Conservation (phyloP, 2,329 filamentous ascomycete genomes). For the Metarhizium robertsii region DNA sequence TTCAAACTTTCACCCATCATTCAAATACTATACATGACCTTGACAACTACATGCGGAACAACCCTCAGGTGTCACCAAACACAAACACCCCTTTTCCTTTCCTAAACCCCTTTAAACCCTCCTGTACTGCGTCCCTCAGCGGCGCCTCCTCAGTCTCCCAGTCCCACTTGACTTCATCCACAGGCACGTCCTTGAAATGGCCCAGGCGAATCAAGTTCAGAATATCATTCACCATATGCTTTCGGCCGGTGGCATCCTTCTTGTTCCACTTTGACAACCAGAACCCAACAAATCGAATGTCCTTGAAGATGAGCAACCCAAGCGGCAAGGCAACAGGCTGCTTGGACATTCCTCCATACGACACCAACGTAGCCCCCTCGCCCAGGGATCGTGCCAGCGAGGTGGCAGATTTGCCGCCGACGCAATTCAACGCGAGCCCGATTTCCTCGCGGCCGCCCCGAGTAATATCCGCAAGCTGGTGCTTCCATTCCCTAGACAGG, state of each 20-base stretch:
- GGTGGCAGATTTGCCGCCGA: slow-evolving; percentile 78
- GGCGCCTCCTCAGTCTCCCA: slow-evolving; percentile 66
- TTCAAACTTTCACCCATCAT: not conserved
- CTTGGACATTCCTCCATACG: slow-evolving; percentile 91
- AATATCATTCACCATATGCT: slow-evolving; percentile 75
- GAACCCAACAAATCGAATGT: slow-evolving; percentile 82
- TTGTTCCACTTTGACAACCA: slow-evolving; percentile 92
- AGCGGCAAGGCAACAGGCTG: slow-evolving; percentile 76
- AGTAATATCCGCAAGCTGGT: slow-evolving; percentile 55
- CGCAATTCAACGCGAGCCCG: slow-evolving; percentile 80
- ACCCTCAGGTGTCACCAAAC: slow-evolving; percentile 50
- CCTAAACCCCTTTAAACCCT: slow-evolving; percentile 74
- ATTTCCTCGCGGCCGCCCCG: slow-evolving; percentile 62
- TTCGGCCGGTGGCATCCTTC: slow-evolving; percentile 61
- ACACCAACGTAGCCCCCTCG: slow-evolving; percentile 67
- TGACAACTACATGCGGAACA: no score
- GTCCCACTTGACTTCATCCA: slow-evolving; percentile 74
- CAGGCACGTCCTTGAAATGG: slow-evolving; percentile 73
- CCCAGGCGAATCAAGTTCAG: slow-evolving; percentile 64
- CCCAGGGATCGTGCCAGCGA: slow-evolving; percentile 67
- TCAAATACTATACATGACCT: not conserved
- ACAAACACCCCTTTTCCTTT: slow-evolving; percentile 86
- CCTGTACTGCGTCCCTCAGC: slow-evolving; percentile 67
- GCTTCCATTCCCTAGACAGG: slow-evolving; percentile 48
- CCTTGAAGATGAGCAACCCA: slow-evolving; percentile 84